A percentile compares a stretch with the other conserved stretches of the same genome.
Conservation (phyloP, 2,329 filamentous ascomycete genomes). For the Xylariaceae sp. region DNA sequence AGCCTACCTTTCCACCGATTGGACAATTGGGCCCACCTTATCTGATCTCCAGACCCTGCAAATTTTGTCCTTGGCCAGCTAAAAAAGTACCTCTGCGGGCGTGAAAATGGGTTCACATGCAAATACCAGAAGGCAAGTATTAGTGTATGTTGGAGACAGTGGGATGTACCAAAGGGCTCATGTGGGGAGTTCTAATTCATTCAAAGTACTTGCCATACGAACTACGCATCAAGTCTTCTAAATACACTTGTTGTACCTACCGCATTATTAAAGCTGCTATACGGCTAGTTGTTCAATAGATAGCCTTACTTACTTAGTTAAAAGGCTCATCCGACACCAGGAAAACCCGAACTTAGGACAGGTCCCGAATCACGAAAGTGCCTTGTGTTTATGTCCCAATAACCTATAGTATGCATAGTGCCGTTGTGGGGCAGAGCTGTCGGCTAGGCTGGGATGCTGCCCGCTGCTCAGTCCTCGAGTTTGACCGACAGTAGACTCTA, state of each 20-base stretch:
- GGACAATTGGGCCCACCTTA: conserved; percentile 34
- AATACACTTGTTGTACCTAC: too few species aligned
- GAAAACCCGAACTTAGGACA: neutral
- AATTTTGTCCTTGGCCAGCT: conserved; percentile 37
- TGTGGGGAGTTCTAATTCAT: too few species aligned
- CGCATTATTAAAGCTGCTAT: too few species aligned
- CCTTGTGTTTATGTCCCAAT: neutral
- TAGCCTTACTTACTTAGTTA: neutral
- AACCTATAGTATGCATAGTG: neutral
- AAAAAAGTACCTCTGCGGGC: conserved; percentile 35
- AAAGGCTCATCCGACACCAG: conserved; percentile 6
- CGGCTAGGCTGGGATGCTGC: conserved; percentile 11
- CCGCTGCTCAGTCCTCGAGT: conserved; percentile 8
- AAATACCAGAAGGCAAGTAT: conserved; percentile 3
- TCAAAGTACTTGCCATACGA: neutral
- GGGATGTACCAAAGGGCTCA: too few species aligned
- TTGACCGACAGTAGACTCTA: conserved; percentile 12
- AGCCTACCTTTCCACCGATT: conserved; percentile 31
- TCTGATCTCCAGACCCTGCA: conserved; percentile 41
- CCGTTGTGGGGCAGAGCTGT: conserved; percentile 15
- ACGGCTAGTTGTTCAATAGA: too few species aligned
- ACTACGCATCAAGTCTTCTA: too few species aligned
- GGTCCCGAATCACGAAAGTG: conserved; percentile 1
- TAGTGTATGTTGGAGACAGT: too few species aligned
- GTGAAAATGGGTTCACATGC: conserved; percentile 33